Evolutionary conservation across 1,284 basidiomycete genomes (phyloP).

Genomic region (Moniliophthora roreri): DNA sequence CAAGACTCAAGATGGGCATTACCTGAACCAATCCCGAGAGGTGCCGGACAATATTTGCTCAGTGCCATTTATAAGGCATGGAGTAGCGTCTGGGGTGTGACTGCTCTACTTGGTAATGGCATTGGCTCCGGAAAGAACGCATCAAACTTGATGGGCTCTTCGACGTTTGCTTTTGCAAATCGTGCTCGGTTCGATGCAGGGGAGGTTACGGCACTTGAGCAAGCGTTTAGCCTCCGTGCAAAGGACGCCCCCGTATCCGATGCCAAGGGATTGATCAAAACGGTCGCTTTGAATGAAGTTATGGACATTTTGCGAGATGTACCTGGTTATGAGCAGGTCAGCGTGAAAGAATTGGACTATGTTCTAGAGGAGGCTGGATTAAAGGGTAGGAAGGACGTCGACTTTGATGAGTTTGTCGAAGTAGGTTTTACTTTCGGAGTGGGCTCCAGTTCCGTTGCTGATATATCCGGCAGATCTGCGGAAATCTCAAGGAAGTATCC

Average conservation of each 20-base stretch:
- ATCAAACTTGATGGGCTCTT: conserved; percentile 21
- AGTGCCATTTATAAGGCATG: conserved; percentile 31
- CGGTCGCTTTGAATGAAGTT: conserved; percentile 37
- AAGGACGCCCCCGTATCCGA: conserved; percentile 22
- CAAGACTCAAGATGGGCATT: neutral
- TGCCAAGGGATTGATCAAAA: conserved; percentile 24
- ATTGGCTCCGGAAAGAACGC: conserved; percentile 23
- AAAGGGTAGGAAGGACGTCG: conserved; percentile 50
- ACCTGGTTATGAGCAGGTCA: conserved; percentile 52
- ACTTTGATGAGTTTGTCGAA: conserved; percentile 83
- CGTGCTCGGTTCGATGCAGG: conserved; percentile 68
- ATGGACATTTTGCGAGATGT: conserved; percentile 45
- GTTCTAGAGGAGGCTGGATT: conserved; percentile 79
- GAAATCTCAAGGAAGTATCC: conserved; percentile 78
- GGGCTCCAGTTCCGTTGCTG: conserved; percentile 12
- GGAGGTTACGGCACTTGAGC: conserved; percentile 35
- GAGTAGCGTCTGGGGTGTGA: conserved; percentile 11
- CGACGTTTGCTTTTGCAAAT: conserved; percentile 31
- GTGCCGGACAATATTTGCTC: conserved; percentile 32
- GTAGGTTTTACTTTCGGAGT: conserved; percentile 36
- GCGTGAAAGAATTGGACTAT: conserved; percentile 63
- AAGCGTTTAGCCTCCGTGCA: neutral
- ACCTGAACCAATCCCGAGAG: conserved; percentile 29
- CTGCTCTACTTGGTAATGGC: conserved; percentile 24
- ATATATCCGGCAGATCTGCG: conserved; percentile 63